Evolutionary conservation across 2,329 filamentous ascomycete species (phyloP), one percentile per base, ranked within the genome.

Genomic region (Lachnum nothofagi): DNA sequence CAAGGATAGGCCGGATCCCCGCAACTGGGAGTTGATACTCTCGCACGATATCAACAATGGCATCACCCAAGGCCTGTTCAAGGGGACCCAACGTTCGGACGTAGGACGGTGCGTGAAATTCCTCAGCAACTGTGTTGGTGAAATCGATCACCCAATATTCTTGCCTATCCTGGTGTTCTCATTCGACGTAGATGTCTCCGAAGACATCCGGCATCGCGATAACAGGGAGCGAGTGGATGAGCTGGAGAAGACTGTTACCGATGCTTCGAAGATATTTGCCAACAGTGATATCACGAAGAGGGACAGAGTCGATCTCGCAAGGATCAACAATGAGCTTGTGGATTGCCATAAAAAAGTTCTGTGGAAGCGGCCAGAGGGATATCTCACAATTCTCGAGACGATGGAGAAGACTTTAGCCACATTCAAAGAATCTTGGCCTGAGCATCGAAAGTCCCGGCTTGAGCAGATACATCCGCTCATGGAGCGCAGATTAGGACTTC

Each of bases 1-100:
- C 35, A 76, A 78, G 46, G 83, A 84, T 63, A 82, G 79, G 66
- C 79, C 78, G 47, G 75, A 72, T 61, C 83, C 80, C 16, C 75
- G 80, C 43, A 80, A 80, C 35, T 84, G 79, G 79, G 80, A 84
- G 63, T 71, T 82, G 50, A 80, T 81, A 71, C 72, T 83, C 33
- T 82, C 78, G 2, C 72, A 83, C 64, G 73, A 71, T 44, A 76
- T 83, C 65, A 68, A 65, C 12, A 76, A 73, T 4, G 69, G 70
- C 54, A 72, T 82, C 54, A 83, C 80, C 1, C 78, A 76, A 4
- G 80, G 79, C 46, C 83, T 75, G 64, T 72, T 78, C 59, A 84
- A 84, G 67, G 80, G 80, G 49, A 84, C 80, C 1, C 65, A 73
- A 14, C 77, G 74, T 45, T 80, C 78, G 27, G 75, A 82, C 60